These are phyloP conservation scores for Calonectria naviculata DNA, from an alignment of 2,329 filamentous ascomycete genomes.

Conservation along the genomic window DNA sequence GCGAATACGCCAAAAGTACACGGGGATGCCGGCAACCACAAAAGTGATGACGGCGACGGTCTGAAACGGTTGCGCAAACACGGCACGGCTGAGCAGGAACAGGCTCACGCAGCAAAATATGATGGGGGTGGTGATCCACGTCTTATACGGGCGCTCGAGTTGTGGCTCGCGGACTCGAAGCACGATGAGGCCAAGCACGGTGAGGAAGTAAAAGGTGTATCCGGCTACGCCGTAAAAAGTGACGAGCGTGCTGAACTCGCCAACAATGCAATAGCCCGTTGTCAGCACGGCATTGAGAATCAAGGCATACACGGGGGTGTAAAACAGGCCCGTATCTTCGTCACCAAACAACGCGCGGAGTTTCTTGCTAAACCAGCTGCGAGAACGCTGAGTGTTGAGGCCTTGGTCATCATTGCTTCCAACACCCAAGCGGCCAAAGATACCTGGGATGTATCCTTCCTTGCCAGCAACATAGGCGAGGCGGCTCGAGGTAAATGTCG, in stretches of 20 bases:
- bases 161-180: constrained; percentile 87
- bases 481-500: constrained; percentile 91
- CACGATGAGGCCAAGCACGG: constrained; percentile 92
- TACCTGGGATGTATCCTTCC: constrained; percentile 87
- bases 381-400: constrained; percentile 58
- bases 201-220: constrained; percentile 97
- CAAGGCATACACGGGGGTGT: constrained; percentile 94
- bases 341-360: constrained; percentile 77
- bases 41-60: constrained; percentile 89
- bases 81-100: constrained; percentile 87
- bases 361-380: constrained; percentile 68
- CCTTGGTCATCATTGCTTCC: constrained; percentile 55
- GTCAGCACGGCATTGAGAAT: constrained; percentile 83
- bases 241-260: constrained; percentile 90
- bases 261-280: constrained; percentile 81
- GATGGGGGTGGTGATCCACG: constrained; percentile 97
- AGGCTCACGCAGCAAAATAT: constrained; percentile 98
- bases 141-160: constrained; percentile 90
- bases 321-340: constrained; percentile 83
- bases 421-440: constrained; percentile 87
- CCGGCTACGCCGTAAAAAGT: constrained; percentile 98
- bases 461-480: constrained; percentile 95
- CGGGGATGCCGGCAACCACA: constrained; percentile 82
- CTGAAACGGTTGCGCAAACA: constrained; percentile 92
- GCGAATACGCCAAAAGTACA: constrained; percentile 89